Base-by-base conservation (phyloP, 2,329 filamentous ascomycete genomes). In the Claviceps maximensis region DNA sequence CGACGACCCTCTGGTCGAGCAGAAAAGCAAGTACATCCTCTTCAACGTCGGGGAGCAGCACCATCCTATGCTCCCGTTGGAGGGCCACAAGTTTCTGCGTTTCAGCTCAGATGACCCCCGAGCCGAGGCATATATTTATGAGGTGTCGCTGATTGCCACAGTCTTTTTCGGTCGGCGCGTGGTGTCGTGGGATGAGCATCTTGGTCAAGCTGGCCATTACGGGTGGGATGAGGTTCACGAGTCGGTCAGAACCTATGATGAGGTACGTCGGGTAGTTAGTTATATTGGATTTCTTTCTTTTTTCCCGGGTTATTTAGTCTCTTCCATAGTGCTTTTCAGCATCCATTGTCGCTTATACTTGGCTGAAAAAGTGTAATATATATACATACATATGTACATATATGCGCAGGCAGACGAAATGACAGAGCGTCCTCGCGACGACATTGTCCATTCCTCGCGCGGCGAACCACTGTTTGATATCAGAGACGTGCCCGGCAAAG, bases 31-130 rank as follows among this genome's bases (percentile, higher is more conserved):
- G 21, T 25, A 46, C 19, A 51, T 51, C 50, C 25, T 51, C 12
- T 51, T 51, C 50, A 36, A 51, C n/a, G 41, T 36, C 8, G 50
- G 50, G 5, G 50, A 51, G 29, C 41, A n/a, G n/a, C n/a, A n/a
- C n/a, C n/a, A 38, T 5, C 50, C 50, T 3, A 15, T 7, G 17
- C 27, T 51, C 15, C 50, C 50, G 3, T 36, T 51, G 19, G 50
- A 51, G 31, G 50, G 50, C 10, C 29, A 46, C 50, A 51, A 51
- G n/a, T 36, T 51, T 12, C 50, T 47, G 21, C 50, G 50, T 1
- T 51, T 51, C 12, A 51, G 50, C 50, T 51, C 50, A 13, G 31
- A 31, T 8, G 41, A 44, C 1, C 9, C 19, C 4, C 2, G 12
- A 25, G 13, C 41, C 1, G 4, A 44, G 41, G 1, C 4, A 15